A percentile compares a stretch with the other conserved stretches of the same genome.
Conservation (phyloP, 2,329 filamentous ascomycete species). For the Calonectria fujianensis region DNA sequence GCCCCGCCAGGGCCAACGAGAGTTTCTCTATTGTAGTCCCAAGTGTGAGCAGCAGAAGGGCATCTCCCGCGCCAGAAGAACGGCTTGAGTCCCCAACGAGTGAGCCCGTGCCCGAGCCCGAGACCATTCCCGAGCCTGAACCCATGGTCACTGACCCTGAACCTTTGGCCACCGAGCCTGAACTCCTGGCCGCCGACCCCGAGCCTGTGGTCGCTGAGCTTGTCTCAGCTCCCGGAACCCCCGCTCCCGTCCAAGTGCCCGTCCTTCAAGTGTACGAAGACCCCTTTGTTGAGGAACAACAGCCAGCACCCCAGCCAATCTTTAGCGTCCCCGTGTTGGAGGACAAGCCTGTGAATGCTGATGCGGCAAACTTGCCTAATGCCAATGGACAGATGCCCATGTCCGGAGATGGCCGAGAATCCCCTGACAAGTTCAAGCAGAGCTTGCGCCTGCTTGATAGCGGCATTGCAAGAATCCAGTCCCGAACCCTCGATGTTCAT, state of each 20-base stretch:
- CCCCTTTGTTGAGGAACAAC: slow-evolving; percentile 70
- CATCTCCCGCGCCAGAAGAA: slow-evolving; percentile 55
- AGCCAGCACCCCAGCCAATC: slow-evolving; percentile 67
- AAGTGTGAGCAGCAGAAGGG: slow-evolving; percentile 62
- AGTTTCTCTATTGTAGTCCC: slow-evolving; percentile 73
- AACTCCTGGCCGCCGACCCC: slow-evolving; percentile 4
- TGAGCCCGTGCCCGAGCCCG: slow-evolving; percentile 35
- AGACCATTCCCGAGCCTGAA: slow-evolving; percentile 16
- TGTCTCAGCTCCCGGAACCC: slow-evolving; percentile 37
- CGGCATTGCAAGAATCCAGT: slow-evolving; percentile 83
- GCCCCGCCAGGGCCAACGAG: slow-evolving; percentile 70
- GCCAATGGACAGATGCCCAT: slow-evolving; percentile 49
- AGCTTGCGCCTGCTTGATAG: slow-evolving; percentile 80
- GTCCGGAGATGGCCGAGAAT: slow-evolving; percentile 50
- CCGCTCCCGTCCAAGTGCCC: slow-evolving; percentile 30
- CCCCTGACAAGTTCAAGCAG: slow-evolving; percentile 72
- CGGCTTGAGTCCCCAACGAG: slow-evolving; percentile 41
- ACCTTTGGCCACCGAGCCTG: slow-evolving; percentile 5
- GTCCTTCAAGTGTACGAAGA: slow-evolving; percentile 77
- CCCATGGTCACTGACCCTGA: slow-evolving; percentile 10
- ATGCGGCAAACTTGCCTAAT: slow-evolving; percentile 60
- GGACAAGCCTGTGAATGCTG: slow-evolving; percentile 77
- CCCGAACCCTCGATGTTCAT: slow-evolving; percentile 84
- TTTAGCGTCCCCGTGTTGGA: slow-evolving; percentile 73
- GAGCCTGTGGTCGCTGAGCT: slow-evolving; percentile 2